Evolutionary conservation across 352 stramenopile species (phyloP), one percentile per base, ranked within the genome.

Genomic region (Phytophthora melonis): DNA sequence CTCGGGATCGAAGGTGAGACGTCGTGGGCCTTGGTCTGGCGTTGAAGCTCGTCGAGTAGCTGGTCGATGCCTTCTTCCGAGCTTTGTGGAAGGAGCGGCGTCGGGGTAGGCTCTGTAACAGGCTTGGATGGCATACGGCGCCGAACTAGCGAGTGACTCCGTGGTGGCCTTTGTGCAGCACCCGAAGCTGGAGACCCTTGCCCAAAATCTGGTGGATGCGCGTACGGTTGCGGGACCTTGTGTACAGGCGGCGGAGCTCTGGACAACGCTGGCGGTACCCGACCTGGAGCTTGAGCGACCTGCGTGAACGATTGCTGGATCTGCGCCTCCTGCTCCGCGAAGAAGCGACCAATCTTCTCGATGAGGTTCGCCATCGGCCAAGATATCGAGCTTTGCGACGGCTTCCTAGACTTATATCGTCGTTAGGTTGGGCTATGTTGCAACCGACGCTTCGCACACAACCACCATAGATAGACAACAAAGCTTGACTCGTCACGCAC

Each of bases 321-420:
- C 39, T 91, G 82, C 56, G 65, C 73, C 66, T 93, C 84, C 57
- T 90, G 82, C 23, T 90, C 79, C 2, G 81, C 82, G 67, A 92
- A 93, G 68, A 89, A 93, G 65, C 80, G 79, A 45, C 84, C 83
- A 50, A 92, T 93, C 63, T 88, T 91, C 32, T 83, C 84, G 57
- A 92, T 83, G 66, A 92, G 79, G 53, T 90, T 80, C 11, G 77
- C 67, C 86, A 92, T 90, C 19, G 0, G 34, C 8, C 5, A 10
- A 41, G 5, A 10, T 13, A 1, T 58, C n/a, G 47, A 27, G 45
- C 45, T 21, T 53, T 54, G 47, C 32, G 63, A 69, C 67, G 45
- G 62, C 36, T 62, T 54, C 18, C 47, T 54, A 7, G 13, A 13
- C 41, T 49, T 19, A 14, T 18, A 14, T 8, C 3, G 16, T 49